phyloP scores from a whole-genome alignment of 306 rosid species.

The Prunus salicina region DNA sequence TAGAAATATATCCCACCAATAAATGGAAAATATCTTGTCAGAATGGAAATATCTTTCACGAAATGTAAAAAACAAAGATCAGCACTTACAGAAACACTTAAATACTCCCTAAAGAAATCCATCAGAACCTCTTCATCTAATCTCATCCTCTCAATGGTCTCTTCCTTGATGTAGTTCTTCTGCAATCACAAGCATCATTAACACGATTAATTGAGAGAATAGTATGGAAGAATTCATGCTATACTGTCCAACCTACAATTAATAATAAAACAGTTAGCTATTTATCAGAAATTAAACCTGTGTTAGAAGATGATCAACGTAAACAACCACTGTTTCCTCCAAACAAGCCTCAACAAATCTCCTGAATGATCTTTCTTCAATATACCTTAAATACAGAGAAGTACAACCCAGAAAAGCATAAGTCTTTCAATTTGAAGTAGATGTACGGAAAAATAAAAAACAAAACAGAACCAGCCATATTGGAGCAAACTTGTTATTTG shows the following conservation, averaged over 20 bases:
- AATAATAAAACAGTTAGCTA: background rate
- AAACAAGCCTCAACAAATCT: slow-evolving; percentile 99
- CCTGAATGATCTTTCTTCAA: slow-evolving; percentile 95
- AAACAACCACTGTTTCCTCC: slow-evolving; percentile 86
- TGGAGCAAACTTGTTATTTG: background rate
- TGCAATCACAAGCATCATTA: slow-evolving; percentile 33
- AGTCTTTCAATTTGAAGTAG: background rate
- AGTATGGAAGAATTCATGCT: background rate
- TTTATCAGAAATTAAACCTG: slow-evolving; percentile 51
- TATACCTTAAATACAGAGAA: slow-evolving; percentile 59
- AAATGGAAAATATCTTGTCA: background rate
- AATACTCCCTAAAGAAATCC: slow-evolving; percentile 94
- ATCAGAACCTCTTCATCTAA: slow-evolving; percentile 94
- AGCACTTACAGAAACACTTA: slow-evolving; percentile 76
- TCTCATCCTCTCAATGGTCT: slow-evolving; percentile 94
- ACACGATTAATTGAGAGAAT: slow-evolving; percentile 18
- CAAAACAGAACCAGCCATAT: background rate
- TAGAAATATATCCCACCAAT: background rate
- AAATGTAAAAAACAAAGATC: background rate
- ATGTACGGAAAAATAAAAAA: background rate
- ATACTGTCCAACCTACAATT: slow-evolving; percentile 9
- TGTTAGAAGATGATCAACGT: slow-evolving; percentile 83
- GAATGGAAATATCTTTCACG: background rate
- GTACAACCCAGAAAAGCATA: slow-evolving; percentile 9
- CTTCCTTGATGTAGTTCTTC: slow-evolving; percentile 91